phyloP scores from a whole-genome alignment of 371 early-diverging fungal genomes.

The Actinomucor elegans region DNA sequence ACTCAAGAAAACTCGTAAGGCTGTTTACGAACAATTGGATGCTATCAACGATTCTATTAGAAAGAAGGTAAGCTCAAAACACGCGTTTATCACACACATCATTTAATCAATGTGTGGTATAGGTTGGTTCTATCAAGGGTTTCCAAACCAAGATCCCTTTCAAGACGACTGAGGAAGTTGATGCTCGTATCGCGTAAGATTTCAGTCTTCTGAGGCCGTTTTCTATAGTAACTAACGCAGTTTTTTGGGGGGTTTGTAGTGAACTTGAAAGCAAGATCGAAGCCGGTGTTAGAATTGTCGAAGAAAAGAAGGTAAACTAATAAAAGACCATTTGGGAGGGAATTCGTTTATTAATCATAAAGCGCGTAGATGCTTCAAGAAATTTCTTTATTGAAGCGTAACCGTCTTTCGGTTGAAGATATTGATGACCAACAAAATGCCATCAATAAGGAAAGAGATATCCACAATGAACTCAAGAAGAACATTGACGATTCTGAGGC shows the following conservation, averaged over 20 bases:
- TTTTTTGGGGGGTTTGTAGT: constrained; percentile 53
- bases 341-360: neutral
- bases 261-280: constrained; percentile 79
- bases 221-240: too few relatives aligned
- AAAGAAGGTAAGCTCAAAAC: constrained; percentile 67
- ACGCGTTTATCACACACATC: neutral
- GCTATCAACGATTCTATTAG: constrained; percentile 66
- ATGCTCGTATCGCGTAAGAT: constrained; percentile 73
- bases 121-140: constrained; percentile 32
- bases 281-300: constrained; percentile 77
- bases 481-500: constrained; percentile 67
- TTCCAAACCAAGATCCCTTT: constrained; percentile 77
- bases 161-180: constrained; percentile 79
- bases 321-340: neutral
- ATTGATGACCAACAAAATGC: constrained; percentile 64
- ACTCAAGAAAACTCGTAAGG: constrained; percentile 54
- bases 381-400: constrained; percentile 78
- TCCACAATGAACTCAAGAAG: constrained; percentile 64
- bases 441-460: constrained; percentile 73
- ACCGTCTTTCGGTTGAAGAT: constrained; percentile 74
- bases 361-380: constrained; percentile 65
- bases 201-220: too few relatives aligned
- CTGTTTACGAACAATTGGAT: constrained; percentile 65
- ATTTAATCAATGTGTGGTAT: neutral
- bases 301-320: constrained; percentile 71